Percentiles rank a stretch among this genome's conserved stretches.
Evolutionary conservation across 2,329 filamentous ascomycete genomes (phyloP).

Genomic region (Emericellopsis atlantica): DNA sequence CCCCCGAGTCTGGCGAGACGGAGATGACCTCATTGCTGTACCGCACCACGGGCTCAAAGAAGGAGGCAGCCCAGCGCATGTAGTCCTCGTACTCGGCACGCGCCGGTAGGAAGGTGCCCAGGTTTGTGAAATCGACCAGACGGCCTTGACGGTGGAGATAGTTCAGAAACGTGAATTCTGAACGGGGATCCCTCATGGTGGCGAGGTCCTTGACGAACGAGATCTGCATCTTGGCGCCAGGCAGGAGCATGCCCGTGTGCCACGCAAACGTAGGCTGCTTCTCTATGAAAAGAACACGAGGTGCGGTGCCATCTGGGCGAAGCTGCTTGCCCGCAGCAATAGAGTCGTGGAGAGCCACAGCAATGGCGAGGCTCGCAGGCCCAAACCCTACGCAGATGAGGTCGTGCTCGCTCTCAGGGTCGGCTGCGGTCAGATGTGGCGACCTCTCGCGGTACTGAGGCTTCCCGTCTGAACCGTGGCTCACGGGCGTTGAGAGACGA

Average conservation of each 20-base stretch:
- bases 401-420: conserved; percentile 59
- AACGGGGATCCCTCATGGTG: conserved; percentile 74
- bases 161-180: conserved; percentile 90
- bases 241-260: conserved; percentile 92
- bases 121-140: conserved; percentile 83
- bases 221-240: conserved; percentile 93
- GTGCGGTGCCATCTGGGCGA: conserved; percentile 27
- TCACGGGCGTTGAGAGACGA: conserved; percentile 1
- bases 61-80: conserved; percentile 78
- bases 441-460: conserved; percentile 10
- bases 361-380: conserved; percentile 79
- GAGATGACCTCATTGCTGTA: conserved; percentile 70
- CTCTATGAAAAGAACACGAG: conserved; percentile 79
- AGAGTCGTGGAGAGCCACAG: conserved; percentile 78
- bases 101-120: conserved; percentile 77
- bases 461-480: conserved; percentile 9
- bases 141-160: conserved; percentile 74
- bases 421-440: conserved; percentile 31
- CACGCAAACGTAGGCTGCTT: conserved; percentile 74
- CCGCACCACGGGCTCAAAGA: conserved; percentile 60
- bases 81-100: conserved; percentile 92
- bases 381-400: conserved; percentile 88
- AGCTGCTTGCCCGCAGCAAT: conserved; percentile 37
- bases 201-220: conserved; percentile 95
- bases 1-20: conserved; percentile 46